These are phyloP conservation scores for Wickerhamiella parazyma DNA, from an alignment of 805 yeast genomes.

Conservation along the genomic window DNA sequence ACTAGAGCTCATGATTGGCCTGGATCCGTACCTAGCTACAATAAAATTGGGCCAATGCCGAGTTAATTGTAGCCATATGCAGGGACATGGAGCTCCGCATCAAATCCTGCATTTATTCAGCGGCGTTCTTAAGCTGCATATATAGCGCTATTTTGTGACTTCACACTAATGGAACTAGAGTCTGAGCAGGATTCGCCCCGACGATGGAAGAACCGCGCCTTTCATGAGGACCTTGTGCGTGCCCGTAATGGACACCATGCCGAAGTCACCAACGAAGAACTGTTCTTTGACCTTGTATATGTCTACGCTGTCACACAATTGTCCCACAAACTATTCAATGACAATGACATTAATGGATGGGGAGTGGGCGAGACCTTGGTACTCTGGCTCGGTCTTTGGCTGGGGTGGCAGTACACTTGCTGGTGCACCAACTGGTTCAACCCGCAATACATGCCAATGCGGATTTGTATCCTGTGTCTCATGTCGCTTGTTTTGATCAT, in stretches of 20 bases:
- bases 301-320: background rate
- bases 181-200: background rate
- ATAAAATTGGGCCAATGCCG: too few species aligned
- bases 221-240: background rate
- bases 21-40: too few species aligned
- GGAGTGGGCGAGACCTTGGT: background rate
- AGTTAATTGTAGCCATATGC: too few species aligned
- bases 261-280: conserved; percentile 2
- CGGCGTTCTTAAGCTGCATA: too few species aligned
- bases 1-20: too few species aligned
- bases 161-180: background rate
- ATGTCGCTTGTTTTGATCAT: conserved; percentile 1
- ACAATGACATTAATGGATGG: background rate
- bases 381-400: conserved; percentile 1
- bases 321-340: background rate
- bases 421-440: conserved; percentile 2
- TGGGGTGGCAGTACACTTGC: conserved; percentile 2
- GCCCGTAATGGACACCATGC: background rate
- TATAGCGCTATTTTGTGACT: too few species aligned
- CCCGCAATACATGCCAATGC: background rate
- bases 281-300: conserved; percentile 2
- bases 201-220: background rate
- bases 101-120: too few species aligned
- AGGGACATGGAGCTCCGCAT: too few species aligned
- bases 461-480: background rate